These are phyloP conservation scores for Funneliformis geosporum DNA, from an alignment of 192 early-diverging fungal genomes.

Conservation along the genomic window DNA sequence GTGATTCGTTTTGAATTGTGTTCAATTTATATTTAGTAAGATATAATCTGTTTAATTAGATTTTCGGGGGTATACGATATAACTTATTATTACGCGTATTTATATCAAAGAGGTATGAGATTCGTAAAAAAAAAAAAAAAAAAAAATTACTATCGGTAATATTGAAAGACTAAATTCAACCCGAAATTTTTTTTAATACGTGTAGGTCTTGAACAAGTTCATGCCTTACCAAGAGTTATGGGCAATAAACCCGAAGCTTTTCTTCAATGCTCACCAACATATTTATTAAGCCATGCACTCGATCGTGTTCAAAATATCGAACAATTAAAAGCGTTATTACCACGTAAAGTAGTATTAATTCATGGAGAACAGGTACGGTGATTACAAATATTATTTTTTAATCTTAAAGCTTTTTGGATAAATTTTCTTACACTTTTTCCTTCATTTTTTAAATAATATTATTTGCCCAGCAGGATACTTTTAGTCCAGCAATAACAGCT, in stretches of 20 bases:
- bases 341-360: slow-evolving; percentile 19
- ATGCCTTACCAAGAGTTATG: slow-evolving; percentile 32
- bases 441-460: background rate
- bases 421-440: background rate
- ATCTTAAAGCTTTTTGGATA: background rate
- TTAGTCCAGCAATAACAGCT: slow-evolving; percentile 20
- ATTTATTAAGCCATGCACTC: slow-evolving; percentile 20
- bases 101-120: slow-evolving; percentile 42
- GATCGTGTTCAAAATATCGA: background rate
- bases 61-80: slow-evolving; percentile 50
- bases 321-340: slow-evolving; percentile 22
- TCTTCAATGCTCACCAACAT: slow-evolving; percentile 31
- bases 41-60: slow-evolving; percentile 17
- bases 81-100: slow-evolving; percentile 48
- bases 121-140: too few species aligned
- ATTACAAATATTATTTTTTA: too few species aligned
- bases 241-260: slow-evolving; percentile 30
- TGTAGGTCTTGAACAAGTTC: slow-evolving; percentile 33
- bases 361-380: slow-evolving; percentile 21
- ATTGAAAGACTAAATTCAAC: background rate
- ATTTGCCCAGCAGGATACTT: slow-evolving; percentile 7
- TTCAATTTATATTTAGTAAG: background rate
- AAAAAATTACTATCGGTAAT: background rate
- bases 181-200: background rate
- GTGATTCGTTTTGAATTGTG: background rate